Conservation (phyloP, 139 green algal species). For the Haematococcus lacustris region DNA sequence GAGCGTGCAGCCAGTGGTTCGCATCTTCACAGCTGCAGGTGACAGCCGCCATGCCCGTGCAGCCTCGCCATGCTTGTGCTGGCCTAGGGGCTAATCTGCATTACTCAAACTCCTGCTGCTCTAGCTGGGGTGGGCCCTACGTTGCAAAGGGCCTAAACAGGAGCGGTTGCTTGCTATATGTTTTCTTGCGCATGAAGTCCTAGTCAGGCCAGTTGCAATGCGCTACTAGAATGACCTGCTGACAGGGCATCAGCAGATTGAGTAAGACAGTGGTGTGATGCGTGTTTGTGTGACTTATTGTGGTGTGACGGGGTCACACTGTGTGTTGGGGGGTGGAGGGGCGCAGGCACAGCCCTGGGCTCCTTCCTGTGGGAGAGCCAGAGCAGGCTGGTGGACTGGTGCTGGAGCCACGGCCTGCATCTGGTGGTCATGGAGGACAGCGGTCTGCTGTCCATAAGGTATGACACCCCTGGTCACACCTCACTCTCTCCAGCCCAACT, state of each 20-base stretch:
- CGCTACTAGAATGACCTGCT: neutral
- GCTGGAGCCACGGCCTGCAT: conserved; percentile 63
- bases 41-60: neutral
- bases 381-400: conserved; percentile 53
- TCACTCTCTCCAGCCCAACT: too few relatives aligned
- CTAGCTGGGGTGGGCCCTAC: neutral
- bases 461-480: too few relatives aligned
- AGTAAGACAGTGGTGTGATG: neutral
- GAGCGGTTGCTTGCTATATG: neutral
- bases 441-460: conserved; percentile 1
- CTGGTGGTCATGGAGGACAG: conserved; percentile 41
- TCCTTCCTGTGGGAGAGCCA: conserved; percentile 61
- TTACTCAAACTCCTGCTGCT: neutral
- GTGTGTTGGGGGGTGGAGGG: neutral
- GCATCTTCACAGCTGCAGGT: conserved; percentile 58
- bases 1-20: conserved; percentile 41
- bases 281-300: neutral
- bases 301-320: too few relatives aligned
- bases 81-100: neutral
- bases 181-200: neutral
- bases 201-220: neutral
- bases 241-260: neutral
- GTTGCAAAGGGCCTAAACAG: neutral
- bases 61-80: neutral
- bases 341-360: conserved; percentile 27